Evolutionary conservation across 306 rosid species (phyloP), one percentile per base, ranked within the genome.

Genomic region (Dalbergia cultrata): DNA sequence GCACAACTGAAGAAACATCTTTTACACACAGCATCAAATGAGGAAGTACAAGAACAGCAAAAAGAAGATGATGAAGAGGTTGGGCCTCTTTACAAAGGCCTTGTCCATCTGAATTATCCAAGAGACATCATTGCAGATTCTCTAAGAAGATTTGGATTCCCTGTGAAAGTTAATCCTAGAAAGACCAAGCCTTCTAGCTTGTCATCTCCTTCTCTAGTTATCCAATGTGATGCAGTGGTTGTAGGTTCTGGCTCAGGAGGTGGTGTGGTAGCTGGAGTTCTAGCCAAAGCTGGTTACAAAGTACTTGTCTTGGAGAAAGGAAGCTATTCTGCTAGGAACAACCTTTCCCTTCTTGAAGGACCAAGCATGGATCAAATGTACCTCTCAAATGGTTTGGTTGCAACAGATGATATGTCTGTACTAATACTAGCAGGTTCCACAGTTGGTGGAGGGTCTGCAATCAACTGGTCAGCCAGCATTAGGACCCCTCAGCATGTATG

Each of bases 211-310:
- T 93, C 89, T 50, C 56, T 91, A 73, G 84, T 77, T 5, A 86
- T 91, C 72, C 72, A 66, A 62, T 91, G 98, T 54, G 98, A 93
- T 41, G 97, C 84, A 3, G 92, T 93, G 12, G 95, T 93, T n/a
- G 86, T 93, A 26, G 98, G 98, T 60, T 90, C 98, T 2, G 97
- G 98, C 59, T 90, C 93, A 6, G 97, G 98, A 9, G 98, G 98
- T n/a, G 97, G 93, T 1, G 95, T 93, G 43, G 87, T 85, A 12
- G 97, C 97, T 1, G 97, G 98, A n/a, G 91, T 91, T 37, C 81
- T 91, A 44, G 93, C 98, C 7, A 84, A 76, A 65, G 89, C 86
- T 3, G 97, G 94, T 18, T 88, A 91, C 85, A 93, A 84, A 82
- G 97, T 91, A 31, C 75, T 91, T 53, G 97, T 91, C 3, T 80